Base-by-base conservation (phyloP, 805 yeast genomes). In the Candida verbasci region DNA sequence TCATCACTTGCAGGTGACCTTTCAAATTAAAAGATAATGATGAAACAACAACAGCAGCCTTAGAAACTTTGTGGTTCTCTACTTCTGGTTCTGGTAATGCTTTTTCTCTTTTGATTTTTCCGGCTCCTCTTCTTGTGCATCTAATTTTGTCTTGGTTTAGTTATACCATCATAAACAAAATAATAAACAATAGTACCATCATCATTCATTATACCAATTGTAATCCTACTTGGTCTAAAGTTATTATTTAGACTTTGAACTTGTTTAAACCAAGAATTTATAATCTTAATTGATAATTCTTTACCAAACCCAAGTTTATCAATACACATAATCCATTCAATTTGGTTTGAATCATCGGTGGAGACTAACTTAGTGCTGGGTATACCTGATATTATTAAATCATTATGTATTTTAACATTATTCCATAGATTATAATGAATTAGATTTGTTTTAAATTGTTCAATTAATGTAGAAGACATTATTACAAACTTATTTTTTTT, bases 101-200 rank as follows among this genome's bases (percentile, higher is more conserved):
- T n/a, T n/a, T n/a, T n/a, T n/a, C n/a, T n/a, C n/a, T n/a, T n/a
- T n/a, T n/a, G n/a, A n/a, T n/a, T n/a, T n/a, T n/a, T n/a, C n/a
- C n/a, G n/a, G n/a, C n/a, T n/a, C n/a, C n/a, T n/a, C n/a, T n/a
- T n/a, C n/a, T n/a, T n/a, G n/a, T n/a, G n/a, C n/a, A n/a, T n/a
- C n/a, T n/a, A n/a, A 43, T 75, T 76, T 48, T 72, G 76, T 40
- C 74, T 68, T 1, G 89, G 89, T 52, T 76, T 76, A 23, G 69
- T 76, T 8, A 82, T 56, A 3, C 89, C 89, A 47, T 76, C 78
- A 52, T 80, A 76, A 12, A 80, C 65, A 52, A 75, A 74, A 53
- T 83, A 82, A 47, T 78, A 83, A n/a, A 81, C 81, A 14, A 80
- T 68, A 0, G 88, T 79, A 2, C 86, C 81, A 52, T 83, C 93